Conservation (phyloP, 1,284 basidiomycete species). For the Ceratorhiza oryzae-sativae region DNA sequence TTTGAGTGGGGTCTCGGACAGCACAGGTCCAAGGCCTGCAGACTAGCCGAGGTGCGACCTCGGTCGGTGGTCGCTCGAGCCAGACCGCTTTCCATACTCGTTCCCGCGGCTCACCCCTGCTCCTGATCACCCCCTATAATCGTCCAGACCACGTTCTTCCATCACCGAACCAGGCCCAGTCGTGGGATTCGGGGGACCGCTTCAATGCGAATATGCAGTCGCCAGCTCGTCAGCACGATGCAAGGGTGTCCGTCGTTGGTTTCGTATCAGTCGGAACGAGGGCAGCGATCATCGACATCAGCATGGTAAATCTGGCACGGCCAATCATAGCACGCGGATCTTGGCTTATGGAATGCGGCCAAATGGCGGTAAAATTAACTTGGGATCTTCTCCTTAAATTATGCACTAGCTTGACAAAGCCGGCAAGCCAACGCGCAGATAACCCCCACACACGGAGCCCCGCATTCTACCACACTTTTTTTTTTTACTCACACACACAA, state of each 20-base stretch:
- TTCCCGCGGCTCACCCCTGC: neutral
- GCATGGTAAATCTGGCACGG: neutral
- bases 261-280: neutral
- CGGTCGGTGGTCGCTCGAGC: neutral
- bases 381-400: neutral
- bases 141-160: neutral
- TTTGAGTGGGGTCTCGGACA: constrained; percentile 11
- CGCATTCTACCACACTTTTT: neutral
- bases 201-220: neutral
- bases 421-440: neutral
- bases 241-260: neutral
- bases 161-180: neutral
- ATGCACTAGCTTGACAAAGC: neutral
- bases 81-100: neutral
- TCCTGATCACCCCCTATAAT: constrained; percentile 4
- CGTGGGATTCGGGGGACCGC: constrained; percentile 7
- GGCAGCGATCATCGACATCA: neutral
- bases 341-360: neutral
- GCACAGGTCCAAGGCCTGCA: neutral
- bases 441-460: constrained; percentile 15
- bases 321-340: constrained; percentile 2
- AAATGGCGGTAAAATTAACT: neutral
- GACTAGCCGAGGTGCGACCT: neutral
- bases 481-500: no score
- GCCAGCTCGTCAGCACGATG: neutral